A percentile compares a stretch with the other conserved stretches of the same genome.
These are phyloP conservation scores for Dendrobium nobile DNA, from an alignment of 106 monocot species.

Conservation along the genomic window DNA sequence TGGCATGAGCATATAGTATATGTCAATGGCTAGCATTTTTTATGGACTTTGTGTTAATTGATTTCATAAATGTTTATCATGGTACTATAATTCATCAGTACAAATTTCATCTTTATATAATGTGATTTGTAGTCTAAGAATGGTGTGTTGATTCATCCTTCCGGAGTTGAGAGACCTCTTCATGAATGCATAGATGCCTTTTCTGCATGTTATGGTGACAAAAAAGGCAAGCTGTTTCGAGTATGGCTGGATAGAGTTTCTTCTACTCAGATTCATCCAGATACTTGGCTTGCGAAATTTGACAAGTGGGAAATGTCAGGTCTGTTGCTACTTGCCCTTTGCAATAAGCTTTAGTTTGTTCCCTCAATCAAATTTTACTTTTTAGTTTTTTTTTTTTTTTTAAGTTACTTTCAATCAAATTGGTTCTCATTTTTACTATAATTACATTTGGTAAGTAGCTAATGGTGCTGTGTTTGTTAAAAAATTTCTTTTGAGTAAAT, in stretches of 20 bases:
- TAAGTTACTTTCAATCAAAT: neutral
- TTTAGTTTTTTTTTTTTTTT: neutral
- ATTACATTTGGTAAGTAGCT: neutral
- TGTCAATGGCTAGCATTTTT: neutral
- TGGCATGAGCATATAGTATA: too few relatives aligned
- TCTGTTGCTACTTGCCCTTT: conserved; percentile 15
- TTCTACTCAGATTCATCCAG: conserved; percentile 34
- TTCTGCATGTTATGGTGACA: conserved; percentile 44
- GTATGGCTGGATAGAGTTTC: conserved; percentile 80
- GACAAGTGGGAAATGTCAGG: conserved; percentile 83
- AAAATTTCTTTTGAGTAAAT: too few relatives aligned
- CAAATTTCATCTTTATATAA: neutral
- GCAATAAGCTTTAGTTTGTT: neutral
- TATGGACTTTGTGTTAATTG: neutral
- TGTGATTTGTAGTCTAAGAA: conserved; percentile 36
- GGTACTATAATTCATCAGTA: neutral
- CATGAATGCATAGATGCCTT: conserved; percentile 43
- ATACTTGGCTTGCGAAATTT: conserved; percentile 75
- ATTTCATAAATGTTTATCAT: neutral
- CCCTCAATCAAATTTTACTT: neutral
- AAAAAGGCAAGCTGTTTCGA: conserved; percentile 51
- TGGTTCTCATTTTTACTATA: neutral
- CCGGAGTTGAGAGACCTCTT: conserved; percentile 53
- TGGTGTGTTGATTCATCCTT: conserved; percentile 63
- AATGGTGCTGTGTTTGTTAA: neutral